Conservation (phyloP, 2,329 filamentous ascomycete species). For the Nemania sp. region DNA sequence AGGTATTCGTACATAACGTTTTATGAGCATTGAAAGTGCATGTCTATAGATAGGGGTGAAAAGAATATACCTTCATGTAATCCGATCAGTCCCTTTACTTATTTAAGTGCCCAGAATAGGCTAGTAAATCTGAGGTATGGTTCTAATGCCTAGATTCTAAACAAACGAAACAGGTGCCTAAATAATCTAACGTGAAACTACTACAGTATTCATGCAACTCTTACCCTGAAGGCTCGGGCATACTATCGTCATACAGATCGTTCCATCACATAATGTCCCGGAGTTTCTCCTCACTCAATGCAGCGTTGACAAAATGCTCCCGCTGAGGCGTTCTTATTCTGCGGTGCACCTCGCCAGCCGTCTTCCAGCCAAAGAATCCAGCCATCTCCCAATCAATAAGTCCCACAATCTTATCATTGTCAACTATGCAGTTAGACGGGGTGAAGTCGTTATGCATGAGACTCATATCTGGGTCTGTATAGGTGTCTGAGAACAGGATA, state of each 20-base stretch:
- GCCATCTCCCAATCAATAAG: slow-evolving; percentile 59
- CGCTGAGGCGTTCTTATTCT: slow-evolving; percentile 44
- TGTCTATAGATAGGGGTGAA: neutral
- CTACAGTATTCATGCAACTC: no score
- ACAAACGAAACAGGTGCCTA: no score
- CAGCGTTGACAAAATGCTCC: slow-evolving; percentile 42
- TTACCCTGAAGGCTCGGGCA: slow-evolving; percentile 14
- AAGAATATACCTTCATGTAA: neutral
- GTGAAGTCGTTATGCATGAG: slow-evolving; percentile 57
- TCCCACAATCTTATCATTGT: slow-evolving; percentile 55
- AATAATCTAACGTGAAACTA: no score
- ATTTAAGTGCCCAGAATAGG: neutral
- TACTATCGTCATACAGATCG: slow-evolving; percentile 30
- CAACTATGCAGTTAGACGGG: slow-evolving; percentile 54
- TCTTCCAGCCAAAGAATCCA: slow-evolving; percentile 48
- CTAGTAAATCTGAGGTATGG: no score
- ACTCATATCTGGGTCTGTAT: slow-evolving; percentile 46
- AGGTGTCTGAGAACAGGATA: slow-evolving; percentile 48
- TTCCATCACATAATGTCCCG: slow-evolving; percentile 26
- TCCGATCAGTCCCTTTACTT: neutral
- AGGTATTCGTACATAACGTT: neutral
- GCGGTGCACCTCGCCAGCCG: slow-evolving; percentile 47
- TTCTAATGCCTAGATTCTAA: no score
- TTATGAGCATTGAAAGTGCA: neutral
- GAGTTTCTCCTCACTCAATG: slow-evolving; percentile 37